Conservation (phyloP, 2,329 filamentous ascomycete species). For the Sporothrix euskadiensis region DNA sequence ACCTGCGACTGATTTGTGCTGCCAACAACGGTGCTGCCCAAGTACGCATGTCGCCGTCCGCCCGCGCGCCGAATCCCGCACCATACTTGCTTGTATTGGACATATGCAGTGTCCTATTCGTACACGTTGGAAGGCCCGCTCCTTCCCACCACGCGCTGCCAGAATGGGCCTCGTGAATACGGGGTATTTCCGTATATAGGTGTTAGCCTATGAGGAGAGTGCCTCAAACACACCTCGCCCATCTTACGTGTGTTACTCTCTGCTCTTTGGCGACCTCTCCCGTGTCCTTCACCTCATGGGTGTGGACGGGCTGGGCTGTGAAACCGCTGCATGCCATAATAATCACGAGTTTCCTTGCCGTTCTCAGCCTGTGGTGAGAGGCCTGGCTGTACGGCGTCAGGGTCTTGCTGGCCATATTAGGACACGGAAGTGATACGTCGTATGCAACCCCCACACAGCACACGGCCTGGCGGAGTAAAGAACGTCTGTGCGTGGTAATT, state of each 20-base stretch:
- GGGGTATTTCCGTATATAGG: neutral
- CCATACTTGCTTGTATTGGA: neutral
- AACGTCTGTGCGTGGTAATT: neutral
- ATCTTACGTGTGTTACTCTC: neutral
- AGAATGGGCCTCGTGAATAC: neutral
- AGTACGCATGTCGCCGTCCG: conserved; percentile 14
- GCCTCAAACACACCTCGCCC: neutral
- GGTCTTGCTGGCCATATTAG: neutral
- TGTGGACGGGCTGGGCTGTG: neutral
- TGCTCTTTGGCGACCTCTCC: neutral
- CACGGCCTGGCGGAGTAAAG: conserved; percentile 2
- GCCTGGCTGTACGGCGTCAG: neutral
- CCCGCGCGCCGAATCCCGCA: conserved; percentile 13
- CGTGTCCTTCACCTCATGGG: neutral
- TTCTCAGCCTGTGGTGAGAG: conserved; percentile 21
- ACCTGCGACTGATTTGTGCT: neutral
- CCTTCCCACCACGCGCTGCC: neutral
- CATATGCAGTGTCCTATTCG: neutral
- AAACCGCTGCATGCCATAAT: conserved; percentile 1
- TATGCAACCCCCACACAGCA: conserved; percentile 20
- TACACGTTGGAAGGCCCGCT: neutral
- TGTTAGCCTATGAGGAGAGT: neutral
- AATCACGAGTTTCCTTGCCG: conserved; percentile 24
- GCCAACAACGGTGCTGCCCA: neutral
- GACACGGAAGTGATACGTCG: conserved; percentile 11